Conservation (phyloP, 2,329 filamentous ascomycete genomes). For the Exophiala spinifera region DNA sequence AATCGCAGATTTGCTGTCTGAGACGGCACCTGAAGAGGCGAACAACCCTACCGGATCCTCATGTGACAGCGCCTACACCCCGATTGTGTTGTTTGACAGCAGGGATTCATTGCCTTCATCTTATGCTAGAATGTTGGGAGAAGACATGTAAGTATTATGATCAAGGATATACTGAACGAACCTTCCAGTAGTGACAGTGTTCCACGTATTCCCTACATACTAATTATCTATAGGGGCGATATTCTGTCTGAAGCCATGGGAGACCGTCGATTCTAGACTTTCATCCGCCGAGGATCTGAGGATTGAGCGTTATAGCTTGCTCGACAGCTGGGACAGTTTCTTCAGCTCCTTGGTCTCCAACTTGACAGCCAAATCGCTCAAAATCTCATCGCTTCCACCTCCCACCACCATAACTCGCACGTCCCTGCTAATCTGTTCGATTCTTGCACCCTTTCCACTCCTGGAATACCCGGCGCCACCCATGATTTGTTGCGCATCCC, state of each 20-base stretch:
- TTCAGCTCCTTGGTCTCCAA: slow-evolving; percentile 67
- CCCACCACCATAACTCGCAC: slow-evolving; percentile 62
- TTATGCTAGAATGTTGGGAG: slow-evolving; percentile 12
- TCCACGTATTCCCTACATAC: no score
- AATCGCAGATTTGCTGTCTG: slow-evolving; percentile 6
- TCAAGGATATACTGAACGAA: no score
- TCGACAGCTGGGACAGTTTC: slow-evolving; percentile 16
- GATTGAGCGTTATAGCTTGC: slow-evolving; percentile 23
- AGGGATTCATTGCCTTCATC: not conserved
- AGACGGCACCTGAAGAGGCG: not conserved
- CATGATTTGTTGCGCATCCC: slow-evolving; percentile 56
- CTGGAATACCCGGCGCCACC: slow-evolving; percentile 71
- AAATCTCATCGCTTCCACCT: slow-evolving; percentile 69
- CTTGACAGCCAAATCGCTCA: slow-evolving; percentile 66
- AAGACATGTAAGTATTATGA: slow-evolving; percentile 2
- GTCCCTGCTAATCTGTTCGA: slow-evolving; percentile 64
- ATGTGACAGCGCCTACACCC: no score
- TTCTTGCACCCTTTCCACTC: slow-evolving; percentile 66
- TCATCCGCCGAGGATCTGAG: no score
- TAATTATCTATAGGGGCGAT: not conserved
- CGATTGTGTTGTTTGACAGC: not conserved
- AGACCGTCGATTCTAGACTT: not conserved
- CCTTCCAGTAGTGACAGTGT: no score
- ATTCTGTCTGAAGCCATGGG: slow-evolving; percentile 8
- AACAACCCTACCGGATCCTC: no score